phyloP scores from a whole-genome alignment of 495 filamentous ascomycete species.

The Penicillium riverlandense region DNA sequence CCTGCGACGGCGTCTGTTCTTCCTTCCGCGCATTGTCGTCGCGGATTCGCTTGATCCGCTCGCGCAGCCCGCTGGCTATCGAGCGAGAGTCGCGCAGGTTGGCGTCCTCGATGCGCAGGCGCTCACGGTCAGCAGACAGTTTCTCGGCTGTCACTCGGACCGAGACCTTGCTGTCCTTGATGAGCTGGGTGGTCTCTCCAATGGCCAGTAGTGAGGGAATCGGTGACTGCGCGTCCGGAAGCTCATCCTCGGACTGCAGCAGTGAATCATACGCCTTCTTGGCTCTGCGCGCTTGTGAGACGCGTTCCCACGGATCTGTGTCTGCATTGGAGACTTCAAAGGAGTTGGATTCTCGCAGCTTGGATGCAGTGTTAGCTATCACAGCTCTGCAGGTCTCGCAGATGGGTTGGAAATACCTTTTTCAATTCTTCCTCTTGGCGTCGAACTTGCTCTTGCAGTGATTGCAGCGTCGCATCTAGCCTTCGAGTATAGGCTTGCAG shows the following conservation, averaged over 20 bases:
- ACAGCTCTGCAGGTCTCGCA: background rate
- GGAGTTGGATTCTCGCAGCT: conserved; percentile 39
- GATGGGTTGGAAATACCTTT: conserved; percentile 24
- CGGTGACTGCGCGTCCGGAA: conserved; percentile 59
- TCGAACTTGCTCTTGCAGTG: conserved; percentile 56
- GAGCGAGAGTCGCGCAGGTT: conserved; percentile 53
- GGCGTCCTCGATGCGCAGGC: conserved; percentile 51
- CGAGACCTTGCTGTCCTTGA: conserved; percentile 54
- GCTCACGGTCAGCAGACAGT: conserved; percentile 44
- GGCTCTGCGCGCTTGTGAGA: conserved; percentile 49
- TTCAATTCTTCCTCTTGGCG: conserved; percentile 58
- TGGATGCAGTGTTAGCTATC: conserved; percentile 15
- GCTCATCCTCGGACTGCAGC: conserved; percentile 49
- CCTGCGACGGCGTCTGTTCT: conserved; percentile 50
- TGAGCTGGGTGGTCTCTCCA: conserved; percentile 53
- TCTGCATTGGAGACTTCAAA: conserved; percentile 32
- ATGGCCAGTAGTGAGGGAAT: conserved; percentile 66
- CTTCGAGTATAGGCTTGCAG: conserved; percentile 38
- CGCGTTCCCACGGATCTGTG: conserved; percentile 35
- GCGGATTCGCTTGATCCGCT: conserved; percentile 50
- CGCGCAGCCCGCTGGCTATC: conserved; percentile 47
- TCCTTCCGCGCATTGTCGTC: conserved; percentile 43
- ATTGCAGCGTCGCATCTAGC: conserved; percentile 56
- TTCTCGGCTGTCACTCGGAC: conserved; percentile 46
- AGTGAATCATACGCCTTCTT: conserved; percentile 58